Conservation (phyloP, 768 basidiomycete species). For the Russula lepida region DNA sequence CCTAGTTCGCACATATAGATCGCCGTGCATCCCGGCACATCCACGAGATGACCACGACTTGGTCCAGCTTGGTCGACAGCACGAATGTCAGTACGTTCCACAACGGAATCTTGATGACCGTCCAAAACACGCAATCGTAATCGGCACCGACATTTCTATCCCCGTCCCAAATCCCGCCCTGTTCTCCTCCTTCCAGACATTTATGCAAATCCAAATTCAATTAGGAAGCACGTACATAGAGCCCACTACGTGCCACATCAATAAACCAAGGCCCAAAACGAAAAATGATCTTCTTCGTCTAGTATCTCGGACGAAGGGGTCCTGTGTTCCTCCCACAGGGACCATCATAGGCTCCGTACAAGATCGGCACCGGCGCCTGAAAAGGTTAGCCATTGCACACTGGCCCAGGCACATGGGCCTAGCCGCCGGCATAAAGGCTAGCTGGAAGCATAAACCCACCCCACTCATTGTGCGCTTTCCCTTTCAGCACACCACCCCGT, state of each 20-base stretch:
- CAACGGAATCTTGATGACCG: neutral
- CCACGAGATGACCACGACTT: neutral
- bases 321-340: too few species aligned
- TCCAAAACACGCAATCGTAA: neutral
- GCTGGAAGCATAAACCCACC: too few species aligned
- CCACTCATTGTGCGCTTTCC: too few species aligned
- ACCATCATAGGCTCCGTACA: too few species aligned
- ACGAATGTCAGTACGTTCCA: neutral
- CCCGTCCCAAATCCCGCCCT: neutral
- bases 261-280: neutral
- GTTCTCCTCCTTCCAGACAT: neutral
- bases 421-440: too few species aligned
- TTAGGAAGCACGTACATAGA: neutral
- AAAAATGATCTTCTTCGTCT: neutral
- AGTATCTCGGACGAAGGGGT: too few species aligned
- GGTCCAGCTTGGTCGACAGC: neutral
- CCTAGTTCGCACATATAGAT: too few species aligned
- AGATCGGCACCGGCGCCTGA: too few species aligned
- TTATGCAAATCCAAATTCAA: neutral
- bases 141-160: neutral
- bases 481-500: too few species aligned
- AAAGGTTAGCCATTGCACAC: too few species aligned
- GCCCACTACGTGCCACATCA: neutral
- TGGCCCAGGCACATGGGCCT: too few species aligned
- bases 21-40: too few species aligned